Base-by-base conservation (phyloP, 805 yeast genomes). In the Myxozyma mucilagina region DNA sequence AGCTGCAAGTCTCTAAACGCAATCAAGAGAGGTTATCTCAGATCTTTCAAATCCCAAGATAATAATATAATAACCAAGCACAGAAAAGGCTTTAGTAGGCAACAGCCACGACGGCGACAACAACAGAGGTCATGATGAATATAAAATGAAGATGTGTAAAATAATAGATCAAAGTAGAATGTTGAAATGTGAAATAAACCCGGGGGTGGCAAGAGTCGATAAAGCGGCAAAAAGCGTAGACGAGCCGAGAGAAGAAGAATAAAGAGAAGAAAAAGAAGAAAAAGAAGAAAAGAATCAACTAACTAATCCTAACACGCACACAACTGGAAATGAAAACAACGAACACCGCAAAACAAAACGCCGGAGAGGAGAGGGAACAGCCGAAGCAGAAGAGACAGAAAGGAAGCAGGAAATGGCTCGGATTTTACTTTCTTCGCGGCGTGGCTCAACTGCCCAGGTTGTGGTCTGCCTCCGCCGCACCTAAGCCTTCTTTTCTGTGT, bases 101-200 rank as follows among this genome's bases (percentile, higher is more conserved):
- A 43, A 49, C 53, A 36, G 53, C 53, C 42, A 43, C 51, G 56
- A 44, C 56, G 38, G 41, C 56, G 52, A 31, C 45, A 55, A 56
- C 38, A 50, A 42, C 18, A 44, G 45, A 18, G 35, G 45, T 32
- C 56, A 56, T 50, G 38, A 20, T 49, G 49, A 10, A 38, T 7
- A n/a, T 38, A 31, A 9, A 36, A 18, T 48, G 9, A 48, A 32
- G 4, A 42, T 9, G 31, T 32, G 34, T 16, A 18, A 39, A 36
- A 47, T n/a, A 3, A 31, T 39, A 56, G n/a, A 14, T 47, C 53
- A 41, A 9, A 16, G 47, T 9, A 3, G 16, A 34, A 35, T 13
- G 3, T 41, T n/a, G 35, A 47, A 24, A 31, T 41, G 32, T 16
- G 14, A 24, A 47, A 18, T 10, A 47, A 47, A 47, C 36, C 41